Evolutionary conservation across 805 yeast genomes (phyloP).

Genomic region (Candida vaughaniae): DNA sequence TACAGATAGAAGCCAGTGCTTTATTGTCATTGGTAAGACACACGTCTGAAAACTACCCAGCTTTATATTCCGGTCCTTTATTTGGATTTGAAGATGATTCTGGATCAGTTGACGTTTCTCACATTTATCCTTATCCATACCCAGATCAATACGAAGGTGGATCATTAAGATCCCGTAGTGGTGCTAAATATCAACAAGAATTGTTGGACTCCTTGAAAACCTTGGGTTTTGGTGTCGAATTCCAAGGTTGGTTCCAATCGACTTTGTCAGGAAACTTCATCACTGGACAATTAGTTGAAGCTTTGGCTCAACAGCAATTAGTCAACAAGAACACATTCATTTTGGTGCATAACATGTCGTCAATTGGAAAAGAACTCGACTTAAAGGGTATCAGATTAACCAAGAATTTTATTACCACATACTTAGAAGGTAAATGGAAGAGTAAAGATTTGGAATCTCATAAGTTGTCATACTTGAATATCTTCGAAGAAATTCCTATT

Average conservation of each 20-base stretch:
- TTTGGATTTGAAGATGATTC: conserved; percentile 68
- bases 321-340: conserved; percentile 55
- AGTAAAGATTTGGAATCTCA: conserved; percentile 60
- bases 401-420: conserved; percentile 55
- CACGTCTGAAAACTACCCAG: conserved; percentile 62
- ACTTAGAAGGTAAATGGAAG: conserved; percentile 60
- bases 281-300: conserved; percentile 64
- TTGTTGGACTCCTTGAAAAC: conserved; percentile 56
- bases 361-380: conserved; percentile 61
- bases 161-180: conserved; percentile 59
- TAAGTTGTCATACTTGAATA: conserved; percentile 60
- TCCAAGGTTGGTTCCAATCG: conserved; percentile 80
- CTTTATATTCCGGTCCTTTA: conserved; percentile 65
- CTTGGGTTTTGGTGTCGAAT: conserved; percentile 64
- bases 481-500: conserved; percentile 72
- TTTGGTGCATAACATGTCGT: conserved; percentile 67
- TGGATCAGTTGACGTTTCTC: conserved; percentile 51
- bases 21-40: conserved; percentile 64
- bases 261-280: conserved; percentile 68
- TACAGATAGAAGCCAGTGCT: conserved; percentile 51
- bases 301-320: conserved; percentile 64
- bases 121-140: conserved; percentile 68
- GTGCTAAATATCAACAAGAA: conserved; percentile 67
- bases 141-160: conserved; percentile 64
- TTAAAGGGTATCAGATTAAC: conserved; percentile 71